Base-by-base conservation (phyloP, 1,284 basidiomycete genomes). In the Ustilago shanxiensis region DNA sequence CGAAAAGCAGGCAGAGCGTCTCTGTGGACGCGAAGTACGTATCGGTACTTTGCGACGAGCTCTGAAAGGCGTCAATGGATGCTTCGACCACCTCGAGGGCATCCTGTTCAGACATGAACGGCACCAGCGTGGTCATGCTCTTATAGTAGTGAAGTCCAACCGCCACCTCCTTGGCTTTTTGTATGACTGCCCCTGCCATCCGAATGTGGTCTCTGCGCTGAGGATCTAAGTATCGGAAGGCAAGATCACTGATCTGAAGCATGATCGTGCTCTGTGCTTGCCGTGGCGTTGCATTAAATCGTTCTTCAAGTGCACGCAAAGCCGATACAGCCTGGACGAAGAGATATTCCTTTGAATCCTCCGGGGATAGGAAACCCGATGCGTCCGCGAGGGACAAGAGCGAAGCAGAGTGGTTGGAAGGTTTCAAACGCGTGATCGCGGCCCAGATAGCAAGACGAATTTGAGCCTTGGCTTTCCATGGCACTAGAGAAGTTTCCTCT, bases 361-460 rank as follows among this genome's bases (percentile, higher is more conserved):
- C 60, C 9, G 57, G 45, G 13, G n/a, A n/a, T 24, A 72, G 52
- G 18, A 44, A 62, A 8, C 41, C 60, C 1, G 65, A 60, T 1
- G 44, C 41, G 7, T 67, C 70, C 9, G 49, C 70, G 11, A 61
- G 35, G 4, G 60, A 54, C n/a, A 72, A 35, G 10, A 67, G 54
- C 3, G 70, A 67, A 10, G 16, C 3, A 13, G 47, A 41, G 10
- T 74, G 66, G 3, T 44, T 20, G 6, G 45, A 24, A 9, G 50
- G 24, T 18, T 53, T 39, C 6, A 57, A 47, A 11, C 73, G 61
- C n/a, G 5, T 10, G 7, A 77, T 20, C 31, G 75, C 75, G 0
- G 41, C 51, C 63, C 59, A 61, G 16, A 72, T 35, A 4, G 71
- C 66, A 1, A 77, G 63, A 7, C 70, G 59, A 13, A 45, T 31